Percentiles rank a stretch among this genome's conserved stretches.
Conservation (phyloP, 371 early-diverging fungal genomes). For the Lichtheimia ramosa region DNA sequence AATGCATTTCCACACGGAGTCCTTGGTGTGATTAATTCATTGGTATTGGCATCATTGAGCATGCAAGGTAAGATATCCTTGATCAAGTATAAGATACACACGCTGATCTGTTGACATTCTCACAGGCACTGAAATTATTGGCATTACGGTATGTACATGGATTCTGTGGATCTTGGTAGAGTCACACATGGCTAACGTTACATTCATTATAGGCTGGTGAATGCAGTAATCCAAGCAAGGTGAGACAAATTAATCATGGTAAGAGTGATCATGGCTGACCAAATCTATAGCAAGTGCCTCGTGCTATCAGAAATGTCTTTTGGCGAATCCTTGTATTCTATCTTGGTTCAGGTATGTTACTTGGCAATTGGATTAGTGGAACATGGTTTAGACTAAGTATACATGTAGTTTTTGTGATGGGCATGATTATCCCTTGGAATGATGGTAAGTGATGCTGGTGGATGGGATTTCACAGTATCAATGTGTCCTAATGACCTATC, state of each 20-base stretch:
- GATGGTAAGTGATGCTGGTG: constrained; percentile 19
- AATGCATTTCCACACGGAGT: constrained; percentile 75
- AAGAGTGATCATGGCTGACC: no score
- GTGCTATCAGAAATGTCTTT: constrained; percentile 46
- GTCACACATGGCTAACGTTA: no score
- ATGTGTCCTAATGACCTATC: background rate
- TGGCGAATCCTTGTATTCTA: constrained; percentile 67
- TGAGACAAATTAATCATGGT: constrained; percentile 1
- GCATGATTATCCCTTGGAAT: constrained; percentile 57
- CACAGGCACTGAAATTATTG: constrained; percentile 68
- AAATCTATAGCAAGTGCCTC: constrained; percentile 8
- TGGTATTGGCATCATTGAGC: constrained; percentile 73
- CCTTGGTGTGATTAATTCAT: constrained; percentile 66
- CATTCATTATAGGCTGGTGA: constrained; percentile 35
- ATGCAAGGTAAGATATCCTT: constrained; percentile 18
- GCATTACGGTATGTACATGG: constrained; percentile 44
- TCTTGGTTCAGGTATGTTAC: constrained; percentile 38
- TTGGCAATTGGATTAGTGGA: background rate
- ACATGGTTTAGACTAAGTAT: background rate
- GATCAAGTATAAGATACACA: background rate
- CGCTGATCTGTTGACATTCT: background rate
- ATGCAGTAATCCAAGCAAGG: constrained; percentile 54
- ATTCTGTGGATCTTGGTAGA: no score
- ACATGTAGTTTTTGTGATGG: constrained; percentile 58
- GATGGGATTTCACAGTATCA: background rate